Conservation (phyloP, 176 grass and related monocot genomes). For the Zoysia japonica region DNA sequence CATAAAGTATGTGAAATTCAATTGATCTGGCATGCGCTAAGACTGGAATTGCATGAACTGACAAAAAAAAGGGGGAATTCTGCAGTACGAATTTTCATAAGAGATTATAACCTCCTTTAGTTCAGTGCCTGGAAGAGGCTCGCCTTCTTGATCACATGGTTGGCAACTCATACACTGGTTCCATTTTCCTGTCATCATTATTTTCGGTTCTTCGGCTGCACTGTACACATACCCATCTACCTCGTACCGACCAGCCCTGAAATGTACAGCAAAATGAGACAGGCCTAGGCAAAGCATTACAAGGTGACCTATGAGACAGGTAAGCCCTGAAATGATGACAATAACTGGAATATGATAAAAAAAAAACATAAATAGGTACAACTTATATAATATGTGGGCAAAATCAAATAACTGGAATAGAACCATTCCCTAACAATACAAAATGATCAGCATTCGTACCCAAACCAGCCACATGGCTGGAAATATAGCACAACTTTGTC, state of each 20-base stretch:
- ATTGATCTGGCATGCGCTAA: not conserved
- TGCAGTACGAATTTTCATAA: not conserved
- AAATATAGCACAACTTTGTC: constrained; percentile 94
- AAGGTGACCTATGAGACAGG: constrained; percentile 1
- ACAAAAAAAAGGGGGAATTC: not conserved
- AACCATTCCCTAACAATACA: not conserved
- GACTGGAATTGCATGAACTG: not conserved
- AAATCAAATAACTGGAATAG: not conserved
- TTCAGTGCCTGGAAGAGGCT: constrained; percentile 79
- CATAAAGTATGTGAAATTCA: constrained; percentile 13
- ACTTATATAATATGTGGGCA: not conserved
- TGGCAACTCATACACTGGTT: constrained; percentile 82
- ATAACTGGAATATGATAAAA: not conserved
- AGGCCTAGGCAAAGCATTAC: constrained; percentile 3
- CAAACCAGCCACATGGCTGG: constrained; percentile 95
- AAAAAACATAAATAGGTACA: not conserved
- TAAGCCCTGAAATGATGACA: not conserved
- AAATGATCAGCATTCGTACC: constrained; percentile 48
- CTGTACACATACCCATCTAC: constrained; percentile 93
- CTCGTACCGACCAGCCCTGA: constrained; percentile 85
- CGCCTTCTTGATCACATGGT: constrained; percentile 90
- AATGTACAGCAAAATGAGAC: constrained; percentile 26
- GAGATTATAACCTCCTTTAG: constrained; percentile 61
- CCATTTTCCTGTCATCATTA: constrained; percentile 95
- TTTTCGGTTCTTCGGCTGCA: constrained; percentile 88